phyloP scores from a whole-genome alignment of 1,139 yeast genomes.

The Debaryomyces subglobosus region DNA sequence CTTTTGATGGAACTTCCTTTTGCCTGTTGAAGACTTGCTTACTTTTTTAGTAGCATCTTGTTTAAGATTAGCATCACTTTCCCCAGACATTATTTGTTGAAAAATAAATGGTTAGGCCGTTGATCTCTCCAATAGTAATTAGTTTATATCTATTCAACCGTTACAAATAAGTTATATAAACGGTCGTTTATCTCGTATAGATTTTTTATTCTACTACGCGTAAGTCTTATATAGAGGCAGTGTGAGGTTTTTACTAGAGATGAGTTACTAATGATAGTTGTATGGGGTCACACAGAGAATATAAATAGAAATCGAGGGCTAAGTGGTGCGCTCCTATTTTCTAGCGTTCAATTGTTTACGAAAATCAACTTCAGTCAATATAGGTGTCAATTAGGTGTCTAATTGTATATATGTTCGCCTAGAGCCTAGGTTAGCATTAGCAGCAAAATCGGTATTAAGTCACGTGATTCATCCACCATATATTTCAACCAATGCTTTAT shows the following conservation, averaged over 20 bases:
- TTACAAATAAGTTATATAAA: neutral
- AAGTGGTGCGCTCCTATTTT: neutral
- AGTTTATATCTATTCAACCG: neutral
- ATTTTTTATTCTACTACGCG: slow-evolving; percentile 3
- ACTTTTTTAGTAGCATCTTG: slow-evolving; percentile 6
- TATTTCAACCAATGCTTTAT: slow-evolving; percentile 17
- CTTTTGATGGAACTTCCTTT: slow-evolving; percentile 80
- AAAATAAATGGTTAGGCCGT: slow-evolving; percentile 1
- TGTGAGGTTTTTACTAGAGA: neutral
- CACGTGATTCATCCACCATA: slow-evolving; percentile 12
- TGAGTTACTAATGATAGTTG: neutral
- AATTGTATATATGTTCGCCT: neutral
- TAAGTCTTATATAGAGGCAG: slow-evolving; percentile 6
- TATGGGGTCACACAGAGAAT: neutral
- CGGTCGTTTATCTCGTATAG: slow-evolving; percentile 20
- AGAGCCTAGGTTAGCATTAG: neutral
- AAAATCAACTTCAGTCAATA: neutral
- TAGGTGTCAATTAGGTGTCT: neutral
- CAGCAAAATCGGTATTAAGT: slow-evolving; percentile 1
- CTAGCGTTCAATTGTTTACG: neutral
- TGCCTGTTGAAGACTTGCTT: slow-evolving; percentile 36
- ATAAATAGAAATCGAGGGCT: neutral
- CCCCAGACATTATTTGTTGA: slow-evolving; percentile 8
- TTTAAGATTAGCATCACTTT: slow-evolving; percentile 4
- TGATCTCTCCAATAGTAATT: neutral